Percentiles rank a stretch among this genome's conserved stretches.
phyloP scores from a whole-genome alignment of 208 protist species.

The Novymonas esmeraldas region DNA sequence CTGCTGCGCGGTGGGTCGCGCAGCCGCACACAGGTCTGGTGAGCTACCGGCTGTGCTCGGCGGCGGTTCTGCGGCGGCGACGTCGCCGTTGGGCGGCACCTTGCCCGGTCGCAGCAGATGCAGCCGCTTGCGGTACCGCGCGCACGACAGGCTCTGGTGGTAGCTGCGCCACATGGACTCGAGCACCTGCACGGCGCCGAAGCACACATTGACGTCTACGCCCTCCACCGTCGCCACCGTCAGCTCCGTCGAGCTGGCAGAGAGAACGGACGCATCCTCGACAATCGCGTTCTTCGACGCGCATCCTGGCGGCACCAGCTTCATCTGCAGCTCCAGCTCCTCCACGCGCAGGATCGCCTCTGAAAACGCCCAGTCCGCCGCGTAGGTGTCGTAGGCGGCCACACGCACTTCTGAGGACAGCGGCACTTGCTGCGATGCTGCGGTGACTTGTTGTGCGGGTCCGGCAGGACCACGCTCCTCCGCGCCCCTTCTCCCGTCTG shows the following conservation, averaged over 20 bases:
- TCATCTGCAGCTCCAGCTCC: constrained; percentile 21
- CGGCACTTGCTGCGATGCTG: too few species aligned
- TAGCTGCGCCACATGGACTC: constrained; percentile 45
- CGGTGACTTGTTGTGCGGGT: too few species aligned
- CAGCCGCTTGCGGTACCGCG: constrained; percentile 61
- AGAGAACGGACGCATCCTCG: constrained; percentile 5
- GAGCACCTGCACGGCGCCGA: constrained; percentile 55
- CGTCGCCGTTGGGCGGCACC: background rate
- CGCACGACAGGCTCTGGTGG: constrained; percentile 49
- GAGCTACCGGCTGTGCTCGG: too few species aligned
- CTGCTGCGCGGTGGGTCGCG: constrained; percentile 13
- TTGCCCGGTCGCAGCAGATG: constrained; percentile 34
- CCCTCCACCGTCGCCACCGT: constrained; percentile 12
- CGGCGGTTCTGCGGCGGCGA: background rate
- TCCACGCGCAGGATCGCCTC: constrained; percentile 17
- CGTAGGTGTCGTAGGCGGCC: constrained; percentile 12
- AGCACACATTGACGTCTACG: constrained; percentile 44
- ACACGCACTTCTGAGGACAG: background rate
- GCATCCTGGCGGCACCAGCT: constrained; percentile 15
- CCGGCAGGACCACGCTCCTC: background rate
- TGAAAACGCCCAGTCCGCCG: constrained; percentile 22
- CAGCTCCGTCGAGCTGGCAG: constrained; percentile 25
- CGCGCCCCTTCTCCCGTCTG: background rate
- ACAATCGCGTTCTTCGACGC: constrained; percentile 11
- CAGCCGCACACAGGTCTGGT: background rate